Percentiles rank a stretch among this genome's conserved stretches.
Evolutionary conservation across 257 asterid genomes (phyloP).

Genomic region (Schizonepeta tenuifolia): DNA sequence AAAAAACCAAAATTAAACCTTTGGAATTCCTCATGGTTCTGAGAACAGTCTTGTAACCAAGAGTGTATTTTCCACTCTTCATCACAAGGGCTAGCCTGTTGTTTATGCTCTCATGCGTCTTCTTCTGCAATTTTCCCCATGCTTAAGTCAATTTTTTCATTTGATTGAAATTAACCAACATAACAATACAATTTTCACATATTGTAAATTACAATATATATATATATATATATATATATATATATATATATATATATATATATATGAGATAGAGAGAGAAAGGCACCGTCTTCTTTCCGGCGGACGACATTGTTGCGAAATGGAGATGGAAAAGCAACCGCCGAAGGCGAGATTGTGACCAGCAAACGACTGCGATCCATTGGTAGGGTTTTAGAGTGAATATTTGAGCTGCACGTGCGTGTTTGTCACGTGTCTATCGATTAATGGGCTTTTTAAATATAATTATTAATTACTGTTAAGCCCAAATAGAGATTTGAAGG

Average conservation of each 20-base stretch:
- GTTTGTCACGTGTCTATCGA: not conserved
- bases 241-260: too few relatives aligned
- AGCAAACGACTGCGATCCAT: not conserved
- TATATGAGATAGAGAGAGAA: not conserved
- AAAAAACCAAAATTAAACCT: constrained; percentile 34
- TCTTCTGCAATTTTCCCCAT: constrained; percentile 51
- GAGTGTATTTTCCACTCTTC: constrained; percentile 76
- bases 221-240: too few relatives aligned
- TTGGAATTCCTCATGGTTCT: constrained; percentile 66
- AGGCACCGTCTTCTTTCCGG: constrained; percentile 54
- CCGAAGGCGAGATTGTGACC: not conserved
- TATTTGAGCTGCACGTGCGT: not conserved
- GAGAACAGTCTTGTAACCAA: constrained; percentile 74
- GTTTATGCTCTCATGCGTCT: constrained; percentile 75
- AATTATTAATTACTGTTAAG: not conserved
- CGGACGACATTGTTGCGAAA: constrained; percentile 33
- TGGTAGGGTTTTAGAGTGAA: constrained; percentile 39
- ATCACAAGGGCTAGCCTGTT: constrained; percentile 69
- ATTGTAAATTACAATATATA: too few relatives aligned
- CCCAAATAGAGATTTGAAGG: not conserved
- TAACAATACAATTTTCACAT: not conserved
- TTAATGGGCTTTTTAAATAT: constrained; percentile 19
- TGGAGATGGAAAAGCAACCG: constrained; percentile 24
- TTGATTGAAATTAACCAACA: not conserved
- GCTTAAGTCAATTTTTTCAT: not conserved